phyloP scores from a whole-genome alignment of 108 stramenopile genomes.

The Cyclotella cryptica region DNA sequence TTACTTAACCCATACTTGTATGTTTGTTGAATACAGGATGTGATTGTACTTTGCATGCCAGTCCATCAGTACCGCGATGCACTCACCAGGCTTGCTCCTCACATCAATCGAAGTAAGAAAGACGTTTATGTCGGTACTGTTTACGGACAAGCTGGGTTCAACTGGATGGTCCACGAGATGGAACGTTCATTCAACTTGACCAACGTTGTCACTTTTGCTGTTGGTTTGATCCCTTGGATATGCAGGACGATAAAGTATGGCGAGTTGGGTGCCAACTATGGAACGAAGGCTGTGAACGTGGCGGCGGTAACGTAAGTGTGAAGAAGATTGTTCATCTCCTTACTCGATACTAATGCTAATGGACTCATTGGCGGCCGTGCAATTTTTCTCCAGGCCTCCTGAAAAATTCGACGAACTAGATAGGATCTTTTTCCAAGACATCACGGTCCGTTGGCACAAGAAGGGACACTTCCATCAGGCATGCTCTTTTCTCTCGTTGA shows the following conservation, averaged over 20 bases:
- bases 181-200: slow-evolving; percentile 33
- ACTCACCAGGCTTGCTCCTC: slow-evolving; percentile 50
- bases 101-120: slow-evolving; percentile 47
- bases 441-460: slow-evolving; percentile 30
- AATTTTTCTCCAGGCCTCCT: slow-evolving; percentile 25
- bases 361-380: no score
- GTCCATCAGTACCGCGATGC: slow-evolving; percentile 54
- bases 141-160: slow-evolving; percentile 62
- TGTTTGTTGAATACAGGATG: slow-evolving; percentile 34
- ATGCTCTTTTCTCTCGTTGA: slow-evolving; percentile 54
- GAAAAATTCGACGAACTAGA: slow-evolving; percentile 50
- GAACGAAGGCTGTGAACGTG: slow-evolving; percentile 46
- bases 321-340: no score
- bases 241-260: slow-evolving; percentile 55
- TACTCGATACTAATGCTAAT: not conserved
- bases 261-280: slow-evolving; percentile 46
- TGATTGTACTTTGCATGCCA: slow-evolving; percentile 62
- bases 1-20: no score
- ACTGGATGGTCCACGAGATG: slow-evolving; percentile 66
- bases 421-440: slow-evolving; percentile 52
- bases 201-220: slow-evolving; percentile 54
- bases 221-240: slow-evolving; percentile 64
- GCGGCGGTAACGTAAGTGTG: slow-evolving; percentile 45
- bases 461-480: slow-evolving; percentile 55
- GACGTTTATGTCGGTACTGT: slow-evolving; percentile 61